These are phyloP conservation scores for Fusarium annulatum DNA, from an alignment of 2,329 filamentous ascomycete species.

Conservation along the genomic window DNA sequence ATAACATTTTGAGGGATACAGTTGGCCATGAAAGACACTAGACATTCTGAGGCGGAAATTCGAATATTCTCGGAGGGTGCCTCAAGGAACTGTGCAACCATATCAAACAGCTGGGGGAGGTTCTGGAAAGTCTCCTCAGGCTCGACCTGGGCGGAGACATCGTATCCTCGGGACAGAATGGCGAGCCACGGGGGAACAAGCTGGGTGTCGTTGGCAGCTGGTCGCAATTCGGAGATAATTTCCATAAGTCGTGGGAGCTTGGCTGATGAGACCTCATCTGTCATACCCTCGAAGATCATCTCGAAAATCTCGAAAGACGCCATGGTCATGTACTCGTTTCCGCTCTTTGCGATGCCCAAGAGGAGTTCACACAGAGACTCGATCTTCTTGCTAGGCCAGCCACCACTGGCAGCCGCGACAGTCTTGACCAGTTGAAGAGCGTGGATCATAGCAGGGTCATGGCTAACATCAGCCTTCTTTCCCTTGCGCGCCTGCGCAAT, in stretches of 20 bases:
- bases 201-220: conserved; percentile 92
- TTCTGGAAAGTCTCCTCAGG: conserved; percentile 93
- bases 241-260: conserved; percentile 92
- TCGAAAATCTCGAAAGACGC: conserved; percentile 97
- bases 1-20: conserved; percentile 87
- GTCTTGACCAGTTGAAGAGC: conserved; percentile 92
- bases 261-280: conserved; percentile 84
- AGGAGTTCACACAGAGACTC: conserved; percentile 91
- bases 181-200: conserved; percentile 96
- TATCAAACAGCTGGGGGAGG: conserved; percentile 83
- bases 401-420: conserved; percentile 85
- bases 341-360: conserved; percentile 87
- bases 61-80: conserved; percentile 93
- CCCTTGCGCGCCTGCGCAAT: conserved; percentile 70
- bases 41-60: conserved; percentile 91
- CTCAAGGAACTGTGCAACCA: conserved; percentile 83
- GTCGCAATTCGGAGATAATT: conserved; percentile 90
- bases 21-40: conserved; percentile 92
- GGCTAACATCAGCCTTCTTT: conserved; percentile 69
- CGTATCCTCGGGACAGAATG: conserved; percentile 92
- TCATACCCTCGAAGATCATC: conserved; percentile 93
- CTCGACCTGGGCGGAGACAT: conserved; percentile 88
- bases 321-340: conserved; percentile 96
- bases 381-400: conserved; percentile 97
- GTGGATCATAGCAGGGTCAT: conserved; percentile 90